Base-by-base conservation (phyloP, 352 stramenopile species). In the Phytophthora pisi region DNA sequence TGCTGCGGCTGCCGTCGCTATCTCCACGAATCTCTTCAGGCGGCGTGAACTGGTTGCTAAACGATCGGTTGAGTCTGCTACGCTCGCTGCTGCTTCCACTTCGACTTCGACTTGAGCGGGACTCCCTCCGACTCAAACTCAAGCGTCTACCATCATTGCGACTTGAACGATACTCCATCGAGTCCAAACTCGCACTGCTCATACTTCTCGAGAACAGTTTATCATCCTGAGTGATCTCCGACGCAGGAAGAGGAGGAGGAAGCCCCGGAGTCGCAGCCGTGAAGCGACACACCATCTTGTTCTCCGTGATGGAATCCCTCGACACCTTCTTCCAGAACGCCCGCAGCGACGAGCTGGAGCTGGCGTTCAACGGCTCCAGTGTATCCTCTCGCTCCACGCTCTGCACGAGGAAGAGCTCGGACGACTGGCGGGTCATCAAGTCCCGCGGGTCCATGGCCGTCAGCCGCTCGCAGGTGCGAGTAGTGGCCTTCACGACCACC, bases 251-350 rank as follows among this genome's bases (percentile, higher is more conserved):
- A 13, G 42, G 42, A 18, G 42, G 40, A 20, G 20, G 57, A 4
- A 47, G 6, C 2, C 43, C 47, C 18, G 43, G 51, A 11, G 30
- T 24, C 5, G 26, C 26, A 10, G 51, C 56, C 7, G 73, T 57
- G 49, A 92, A 93, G n/a, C 70, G 57, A 61, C 83, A 93, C 34
- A 81, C 79, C 56, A 93, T 66, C 51, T 88, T 92, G 61, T 79
- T 88, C 62, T 87, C 85, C 2, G 71, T 81, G 10, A 91, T 68
- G 28, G 78, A 56, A 31, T 92, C 79, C 9, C 61, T 77, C 1
- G 81, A 64, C 18, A 92, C 69, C 4, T 79, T 77, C 54, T 81
- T 77, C 86, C 86, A 94, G 52, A 90, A 90, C 7, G 61, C 57
- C 28, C 70, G 68, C 24, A 87, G 55, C 51, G 34, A 78, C 16